Evolutionary conservation across 768 basidiomycete genomes (phyloP).

Genomic region (Agaricus subrufescens): DNA sequence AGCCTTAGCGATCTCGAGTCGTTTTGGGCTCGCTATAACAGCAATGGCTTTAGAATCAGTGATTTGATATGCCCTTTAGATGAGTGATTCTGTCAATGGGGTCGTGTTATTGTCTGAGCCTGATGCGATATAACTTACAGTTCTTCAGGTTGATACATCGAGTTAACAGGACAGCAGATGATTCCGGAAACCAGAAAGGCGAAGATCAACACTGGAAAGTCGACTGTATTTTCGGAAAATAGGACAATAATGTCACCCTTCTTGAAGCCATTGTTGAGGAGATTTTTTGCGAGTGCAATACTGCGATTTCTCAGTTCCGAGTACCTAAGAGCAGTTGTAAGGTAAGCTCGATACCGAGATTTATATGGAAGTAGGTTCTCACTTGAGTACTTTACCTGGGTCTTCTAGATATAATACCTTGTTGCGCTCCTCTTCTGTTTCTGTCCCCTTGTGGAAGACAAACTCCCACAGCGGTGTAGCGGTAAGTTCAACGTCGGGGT

Average conservation of each 20-base stretch:
- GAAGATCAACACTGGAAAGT: not conserved
- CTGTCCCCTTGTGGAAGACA: not conserved
- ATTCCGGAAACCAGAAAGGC: not conserved
- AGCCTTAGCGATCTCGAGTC: not conserved
- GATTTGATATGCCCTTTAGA: not conserved
- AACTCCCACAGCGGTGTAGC: slow-evolving; percentile 1
- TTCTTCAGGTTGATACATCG: not conserved
- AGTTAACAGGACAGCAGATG: not conserved
- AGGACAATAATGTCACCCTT: not conserved
- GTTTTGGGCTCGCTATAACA: not conserved
- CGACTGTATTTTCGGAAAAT: slow-evolving; percentile 1
- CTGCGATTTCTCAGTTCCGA: not conserved
- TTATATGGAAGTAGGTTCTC: no score
- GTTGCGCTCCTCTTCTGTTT: not conserved
- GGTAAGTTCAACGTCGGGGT: not conserved
- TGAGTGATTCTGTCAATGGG: not conserved
- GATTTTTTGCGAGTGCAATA: not conserved
- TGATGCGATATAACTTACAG: not conserved
- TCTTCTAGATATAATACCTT: slow-evolving; percentile 1
- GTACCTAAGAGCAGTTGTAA: not conserved
- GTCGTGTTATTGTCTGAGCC: not conserved
- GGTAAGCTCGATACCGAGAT: not conserved
- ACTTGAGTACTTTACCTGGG: not conserved
- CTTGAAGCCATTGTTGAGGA: not conserved
- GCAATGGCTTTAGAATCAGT: not conserved